Percentiles rank a stretch among this genome's conserved stretches.
Evolutionary conservation across 75 land plant genomes (phyloP).

Genomic region (Picea glauca): DNA sequence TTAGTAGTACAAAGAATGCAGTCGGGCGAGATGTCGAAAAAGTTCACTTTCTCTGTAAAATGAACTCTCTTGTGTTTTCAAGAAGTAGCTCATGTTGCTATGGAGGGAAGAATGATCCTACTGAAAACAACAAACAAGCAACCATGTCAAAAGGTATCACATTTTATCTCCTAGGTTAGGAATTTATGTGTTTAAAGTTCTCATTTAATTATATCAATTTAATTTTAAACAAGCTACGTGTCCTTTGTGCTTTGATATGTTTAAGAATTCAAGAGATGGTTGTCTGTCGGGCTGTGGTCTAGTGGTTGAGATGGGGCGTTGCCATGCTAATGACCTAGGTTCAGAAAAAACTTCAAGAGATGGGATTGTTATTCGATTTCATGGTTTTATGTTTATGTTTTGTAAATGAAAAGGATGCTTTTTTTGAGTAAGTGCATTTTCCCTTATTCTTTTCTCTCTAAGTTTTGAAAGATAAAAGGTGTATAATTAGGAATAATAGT

Average conservation of each 20-base stretch:
- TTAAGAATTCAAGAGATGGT: background rate
- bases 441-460: no score
- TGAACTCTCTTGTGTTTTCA: background rate
- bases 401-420: no score
- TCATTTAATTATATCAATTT: background rate
- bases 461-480: no score
- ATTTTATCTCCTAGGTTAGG: background rate
- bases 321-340: no score
- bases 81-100: background rate
- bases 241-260: background rate
- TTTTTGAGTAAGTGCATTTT: no score
- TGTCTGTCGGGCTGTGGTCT: no score
- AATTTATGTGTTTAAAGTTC: background rate
- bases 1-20: background rate
- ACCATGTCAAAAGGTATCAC: slow-evolving; percentile 1
- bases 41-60: background rate
- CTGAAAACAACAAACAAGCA: background rate
- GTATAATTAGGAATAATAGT: no score
- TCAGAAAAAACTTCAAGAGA: no score
- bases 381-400: no score
- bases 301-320: no score
- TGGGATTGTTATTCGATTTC: no score
- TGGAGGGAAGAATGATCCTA: slow-evolving; percentile 7
- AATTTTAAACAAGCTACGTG: background rate
- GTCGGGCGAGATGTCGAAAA: slow-evolving; percentile 4